These are phyloP conservation scores for Hymenoscyphus linearis DNA, from an alignment of 2,329 filamentous ascomycete species.

Conservation along the genomic window DNA sequence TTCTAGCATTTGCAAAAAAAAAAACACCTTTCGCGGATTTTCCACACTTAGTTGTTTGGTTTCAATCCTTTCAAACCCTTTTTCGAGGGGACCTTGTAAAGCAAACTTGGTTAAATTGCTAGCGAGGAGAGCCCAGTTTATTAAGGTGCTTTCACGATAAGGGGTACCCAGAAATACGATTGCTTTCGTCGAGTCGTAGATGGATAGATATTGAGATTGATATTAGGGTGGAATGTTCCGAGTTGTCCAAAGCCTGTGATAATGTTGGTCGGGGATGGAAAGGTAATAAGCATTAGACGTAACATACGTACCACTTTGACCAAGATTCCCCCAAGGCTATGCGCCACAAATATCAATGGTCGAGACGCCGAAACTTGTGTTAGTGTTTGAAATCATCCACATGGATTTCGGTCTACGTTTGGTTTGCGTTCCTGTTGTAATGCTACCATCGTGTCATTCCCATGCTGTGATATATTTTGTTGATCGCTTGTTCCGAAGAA, in stretches of 20 bases:
- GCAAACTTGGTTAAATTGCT: constrained; percentile 4
- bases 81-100: background rate
- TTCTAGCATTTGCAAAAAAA: constrained; percentile 4
- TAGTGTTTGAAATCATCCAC: background rate
- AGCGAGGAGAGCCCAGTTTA: constrained; percentile 1
- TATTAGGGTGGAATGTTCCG: constrained; percentile 5
- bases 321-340: constrained; percentile 1
- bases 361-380: constrained; percentile 1
- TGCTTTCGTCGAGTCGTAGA: constrained; percentile 10
- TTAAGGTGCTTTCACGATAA: constrained; percentile 13
- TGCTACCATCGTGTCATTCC: constrained; percentile 3
- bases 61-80: background rate
- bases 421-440: constrained; percentile 6
- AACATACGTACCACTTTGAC: constrained; percentile 4
- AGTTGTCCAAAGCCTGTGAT: background rate
- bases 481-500: constrained; percentile 4
- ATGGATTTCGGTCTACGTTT: background rate
- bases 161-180: constrained; percentile 30
- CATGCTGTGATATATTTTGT: constrained; percentile 5
- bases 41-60: background rate
- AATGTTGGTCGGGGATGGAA: background rate
- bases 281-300: background rate
- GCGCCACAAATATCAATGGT: constrained; percentile 3
- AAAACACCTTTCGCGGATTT: background rate
- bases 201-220: constrained; percentile 8